Evolutionary conservation across 441 rosid genomes (phyloP), one percentile per base, ranked within the genome.

Genomic region (Bocquillonia castaneifolia): DNA sequence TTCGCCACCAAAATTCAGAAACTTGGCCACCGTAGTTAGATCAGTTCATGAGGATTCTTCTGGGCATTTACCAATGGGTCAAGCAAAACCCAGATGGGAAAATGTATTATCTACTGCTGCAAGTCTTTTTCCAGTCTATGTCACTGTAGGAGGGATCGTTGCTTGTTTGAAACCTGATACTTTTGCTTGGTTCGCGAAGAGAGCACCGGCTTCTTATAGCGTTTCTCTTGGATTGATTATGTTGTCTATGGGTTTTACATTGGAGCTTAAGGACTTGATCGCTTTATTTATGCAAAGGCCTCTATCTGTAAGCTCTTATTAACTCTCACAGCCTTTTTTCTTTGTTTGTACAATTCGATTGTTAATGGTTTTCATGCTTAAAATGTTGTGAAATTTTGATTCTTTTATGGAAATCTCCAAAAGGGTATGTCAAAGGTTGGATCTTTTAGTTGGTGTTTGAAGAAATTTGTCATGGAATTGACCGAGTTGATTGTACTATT

Each of bases 231-330:
- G 85, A 48, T 58, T 85, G 20, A 82, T 87, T 50, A 87, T 85
- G 90, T 60, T 85, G 78, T 77, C 90, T 1, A 88, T 88, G 90
- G 90, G 90, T 50, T 78, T 88, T 59, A 88, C 90, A 47, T 76
- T 85, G 80, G 83, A 85, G 76, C 81, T 85, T 48, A 82, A 76
- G 75, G 90, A 88, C 72, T 74, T 85, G 74, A 39, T 82, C 50
- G 67, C 68, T 71, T 76, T 88, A 73, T 84, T 85, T 80, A 52
- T 67, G 79, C 80, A 62, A 70, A 76, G 87, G 59, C 93, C 85
- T 67, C 59, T 78, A 55, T 76, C 90, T 74, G 93, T 85, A 66
- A 80, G 87, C 67, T 40, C 18, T 57, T 31, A 12, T 3, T 10
- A 28, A 20, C 22, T 26, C 55, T 3, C 23, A 20, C 28, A 51